Conservation (phyloP, 2,329 filamentous ascomycete species). For the Fusarium sp. region DNA sequence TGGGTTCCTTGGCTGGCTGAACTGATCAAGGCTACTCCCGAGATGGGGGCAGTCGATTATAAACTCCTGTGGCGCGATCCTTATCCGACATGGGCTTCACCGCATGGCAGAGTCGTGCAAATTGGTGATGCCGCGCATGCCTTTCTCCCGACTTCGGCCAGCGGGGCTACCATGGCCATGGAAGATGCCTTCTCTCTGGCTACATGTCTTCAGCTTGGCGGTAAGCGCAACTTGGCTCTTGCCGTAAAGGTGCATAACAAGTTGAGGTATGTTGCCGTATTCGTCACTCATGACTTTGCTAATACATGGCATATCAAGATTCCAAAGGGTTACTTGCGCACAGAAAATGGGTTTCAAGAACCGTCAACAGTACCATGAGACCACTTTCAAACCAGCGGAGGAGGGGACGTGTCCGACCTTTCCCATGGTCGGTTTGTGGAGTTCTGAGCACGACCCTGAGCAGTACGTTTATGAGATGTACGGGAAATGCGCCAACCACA, state of each 20-base stretch:
- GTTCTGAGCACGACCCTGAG: background rate
- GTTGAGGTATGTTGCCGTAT: background rate
- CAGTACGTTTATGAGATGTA: background rate
- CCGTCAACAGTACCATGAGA: background rate
- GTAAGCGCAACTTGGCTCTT: background rate
- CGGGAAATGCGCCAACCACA: background rate
- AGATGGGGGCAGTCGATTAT: background rate
- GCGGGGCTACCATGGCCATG: conserved; percentile 57
- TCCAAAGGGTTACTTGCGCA: background rate
- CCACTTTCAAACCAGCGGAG: background rate
- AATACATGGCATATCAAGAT: no score
- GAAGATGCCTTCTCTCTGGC: conserved; percentile 56
- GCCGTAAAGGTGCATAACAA: background rate
- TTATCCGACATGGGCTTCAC: background rate
- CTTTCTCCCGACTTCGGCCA: conserved; percentile 56
- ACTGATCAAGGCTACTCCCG: background rate
- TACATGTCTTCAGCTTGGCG: conserved; percentile 23
- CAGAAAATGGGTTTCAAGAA: background rate
- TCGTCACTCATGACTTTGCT: no score
- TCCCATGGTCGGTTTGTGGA: no score
- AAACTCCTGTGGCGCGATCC: conserved; percentile 2
- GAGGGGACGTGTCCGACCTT: no score
- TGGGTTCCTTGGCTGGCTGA: background rate
- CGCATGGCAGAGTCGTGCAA: conserved; percentile 49
- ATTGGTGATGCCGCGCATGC: conserved; percentile 58